These are phyloP conservation scores for Colletotrichum sp. DNA, from an alignment of 2,329 filamentous ascomycete species.

Conservation along the genomic window DNA sequence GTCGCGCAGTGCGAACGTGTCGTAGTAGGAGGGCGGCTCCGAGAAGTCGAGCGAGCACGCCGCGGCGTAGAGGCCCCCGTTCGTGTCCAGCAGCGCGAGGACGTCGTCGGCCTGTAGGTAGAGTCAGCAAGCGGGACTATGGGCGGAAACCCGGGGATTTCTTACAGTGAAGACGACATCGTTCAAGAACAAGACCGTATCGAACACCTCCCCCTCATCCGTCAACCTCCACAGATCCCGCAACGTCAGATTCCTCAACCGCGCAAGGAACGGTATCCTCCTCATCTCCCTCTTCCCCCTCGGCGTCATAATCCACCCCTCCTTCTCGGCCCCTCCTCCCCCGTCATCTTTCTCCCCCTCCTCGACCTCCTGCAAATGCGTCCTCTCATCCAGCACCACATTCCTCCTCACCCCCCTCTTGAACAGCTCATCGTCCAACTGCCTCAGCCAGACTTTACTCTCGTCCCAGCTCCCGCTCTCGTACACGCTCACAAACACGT, in stretches of 20 bases:
- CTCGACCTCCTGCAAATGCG: conserved; percentile 62
- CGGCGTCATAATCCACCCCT: conserved; percentile 70
- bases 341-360: conserved; percentile 40
- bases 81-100: conserved; percentile 59
- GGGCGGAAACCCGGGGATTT: not conserved
- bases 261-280: conserved; percentile 72
- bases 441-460: conserved; percentile 65
- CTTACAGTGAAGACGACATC: conserved; percentile 66
- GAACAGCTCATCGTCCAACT: conserved; percentile 61
- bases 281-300: conserved; percentile 59
- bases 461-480: conserved; percentile 75
- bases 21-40: conserved; percentile 60
- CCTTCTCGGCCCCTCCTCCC: conserved; percentile 26
- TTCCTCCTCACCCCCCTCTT: conserved; percentile 56
- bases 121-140: not conserved
- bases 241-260: conserved; percentile 68
- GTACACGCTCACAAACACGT: conserved; percentile 71
- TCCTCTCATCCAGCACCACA: conserved; percentile 63
- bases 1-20: conserved; percentile 68
- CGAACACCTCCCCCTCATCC: conserved; percentile 55
- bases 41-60: conserved; percentile 68
- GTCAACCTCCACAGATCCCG: conserved; percentile 59
- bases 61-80: conserved; percentile 63
- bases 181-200: conserved; percentile 67
- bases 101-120: conserved; percentile 56